A percentile compares a stretch with the other conserved stretches of the same genome.
Evolutionary conservation across 75 land plant species (phyloP).

Genomic region (Gnetum montanum): DNA sequence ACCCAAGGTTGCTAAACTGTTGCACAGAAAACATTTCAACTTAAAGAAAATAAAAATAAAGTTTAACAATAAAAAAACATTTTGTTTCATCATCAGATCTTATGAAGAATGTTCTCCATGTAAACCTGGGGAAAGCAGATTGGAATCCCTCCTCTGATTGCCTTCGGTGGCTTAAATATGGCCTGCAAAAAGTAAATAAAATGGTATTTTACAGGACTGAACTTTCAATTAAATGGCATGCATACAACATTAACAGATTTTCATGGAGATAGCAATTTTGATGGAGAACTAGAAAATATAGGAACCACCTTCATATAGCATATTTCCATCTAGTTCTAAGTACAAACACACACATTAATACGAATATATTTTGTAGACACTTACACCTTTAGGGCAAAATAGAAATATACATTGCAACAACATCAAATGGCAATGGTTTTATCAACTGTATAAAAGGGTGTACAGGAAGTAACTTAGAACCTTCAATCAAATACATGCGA

Average conservation of each 20-base stretch:
- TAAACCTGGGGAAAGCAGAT: conserved; percentile 82
- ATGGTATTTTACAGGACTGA: neutral
- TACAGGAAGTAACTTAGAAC: neutral
- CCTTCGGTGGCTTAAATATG: conserved; percentile 61
- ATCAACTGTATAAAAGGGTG: too few relatives aligned
- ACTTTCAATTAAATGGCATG: neutral
- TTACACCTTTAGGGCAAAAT: too few relatives aligned
- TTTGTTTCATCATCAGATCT: too few relatives aligned
- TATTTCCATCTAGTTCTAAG: neutral
- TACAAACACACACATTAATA: too few relatives aligned
- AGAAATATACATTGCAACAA: too few relatives aligned
- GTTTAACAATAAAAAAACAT: too few relatives aligned
- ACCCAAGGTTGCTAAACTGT: conserved; percentile 64
- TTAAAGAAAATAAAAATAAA: neutral
- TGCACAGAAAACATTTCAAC: neutral
- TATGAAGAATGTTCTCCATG: neutral
- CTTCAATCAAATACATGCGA: neutral
- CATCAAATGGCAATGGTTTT: too few relatives aligned
- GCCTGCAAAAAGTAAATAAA: conserved; percentile 34
- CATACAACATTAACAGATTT: neutral
- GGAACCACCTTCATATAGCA: neutral
- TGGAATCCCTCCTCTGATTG: conserved; percentile 80
- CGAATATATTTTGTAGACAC: too few relatives aligned
- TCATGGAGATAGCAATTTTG: neutral
- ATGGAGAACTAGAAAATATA: neutral